Conservation (phyloP, 345 rosid genomes). For the Limnanthes douglasii region DNA sequence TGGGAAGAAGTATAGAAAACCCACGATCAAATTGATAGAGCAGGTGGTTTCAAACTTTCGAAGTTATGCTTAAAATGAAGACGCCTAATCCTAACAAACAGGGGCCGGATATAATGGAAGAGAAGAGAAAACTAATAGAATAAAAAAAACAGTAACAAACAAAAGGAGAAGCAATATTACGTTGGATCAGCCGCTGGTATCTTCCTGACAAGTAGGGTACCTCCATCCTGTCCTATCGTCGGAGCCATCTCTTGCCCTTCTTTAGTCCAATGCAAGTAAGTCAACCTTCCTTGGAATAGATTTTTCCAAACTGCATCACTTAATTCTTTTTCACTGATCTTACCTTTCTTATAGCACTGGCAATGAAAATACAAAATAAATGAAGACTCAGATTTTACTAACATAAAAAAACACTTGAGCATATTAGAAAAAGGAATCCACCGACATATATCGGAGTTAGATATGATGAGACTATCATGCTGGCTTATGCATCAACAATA, state of each 20-base stretch:
- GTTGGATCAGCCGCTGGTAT: conserved; percentile 44
- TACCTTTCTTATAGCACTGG: conserved; percentile 54
- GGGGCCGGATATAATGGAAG: neutral
- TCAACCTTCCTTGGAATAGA: conserved; percentile 60
- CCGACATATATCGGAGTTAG: neutral
- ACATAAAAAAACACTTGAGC: conserved; percentile 1
- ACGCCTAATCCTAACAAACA: neutral
- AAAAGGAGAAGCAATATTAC: conserved; percentile 19
- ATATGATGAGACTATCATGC: neutral
- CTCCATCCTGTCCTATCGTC: conserved; percentile 36
- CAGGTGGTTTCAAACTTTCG: neutral
- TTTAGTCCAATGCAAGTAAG: conserved; percentile 52
- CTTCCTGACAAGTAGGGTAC: conserved; percentile 81
- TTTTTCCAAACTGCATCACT: conserved; percentile 40
- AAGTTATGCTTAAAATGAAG: neutral
- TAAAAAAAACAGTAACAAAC: neutral
- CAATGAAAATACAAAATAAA: neutral
- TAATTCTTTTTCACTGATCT: conserved; percentile 34
- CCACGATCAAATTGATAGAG: neutral
- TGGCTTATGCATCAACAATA: neutral
- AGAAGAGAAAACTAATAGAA: neutral
- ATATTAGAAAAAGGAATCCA: neutral
- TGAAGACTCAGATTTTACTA: neutral
- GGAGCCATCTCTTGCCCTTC: conserved; percentile 68
- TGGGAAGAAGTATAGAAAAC: conserved; percentile 1